Evolutionary conservation across 2,329 filamentous ascomycete species (phyloP), one percentile per base, ranked within the genome.

Genomic region (Talaromyces sp.): DNA sequence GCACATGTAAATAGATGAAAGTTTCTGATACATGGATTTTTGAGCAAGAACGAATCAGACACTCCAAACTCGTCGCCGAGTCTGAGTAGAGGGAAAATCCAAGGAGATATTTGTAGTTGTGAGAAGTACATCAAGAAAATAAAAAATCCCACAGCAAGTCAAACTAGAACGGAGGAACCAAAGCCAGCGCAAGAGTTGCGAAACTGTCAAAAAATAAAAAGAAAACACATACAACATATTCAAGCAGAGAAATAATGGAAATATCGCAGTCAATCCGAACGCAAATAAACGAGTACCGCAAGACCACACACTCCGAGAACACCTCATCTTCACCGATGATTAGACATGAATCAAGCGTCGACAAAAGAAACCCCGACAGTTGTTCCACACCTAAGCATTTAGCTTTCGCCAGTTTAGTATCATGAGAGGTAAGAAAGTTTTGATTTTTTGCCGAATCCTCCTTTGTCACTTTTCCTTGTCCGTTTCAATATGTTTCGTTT

Each of bases 231-330:
- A 33, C 66, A 60, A 43, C 60, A 16, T 62, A 43, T 41, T 61
- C 45, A 47, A 39, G 31, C 39, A 56, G 33, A 39, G 33, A 56
- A 60, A 54, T 13, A 58, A 45, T 35, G 24, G n/a, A 64, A 57
- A 67, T 47, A 60, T 64, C 60, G 64, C 64, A 67, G 60, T 60
- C 62, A 61, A 62, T 66, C 66, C 66, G 64, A 66, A 65, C 57
- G 58, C 61, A 66, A 56, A 52, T 41, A 63, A 62, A 64, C 65
- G 62, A 65, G 39, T 41, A 52, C 35, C 67, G 37, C 27, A 68
- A 47, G 63, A 67, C 59, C 69, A 68, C 69, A 67, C 62, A 62
- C 65, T 62, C 52, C 68, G 65, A 56, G 43, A 65, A 67, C 63
- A 67, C 65, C 65, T 54, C 65, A 63, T 63, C 62, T 68, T 54